Evolutionary conservation across 148 eudicot genomes (phyloP), one percentile per base, ranked within the genome.

Genomic region (Rhododendron ovatum): DNA sequence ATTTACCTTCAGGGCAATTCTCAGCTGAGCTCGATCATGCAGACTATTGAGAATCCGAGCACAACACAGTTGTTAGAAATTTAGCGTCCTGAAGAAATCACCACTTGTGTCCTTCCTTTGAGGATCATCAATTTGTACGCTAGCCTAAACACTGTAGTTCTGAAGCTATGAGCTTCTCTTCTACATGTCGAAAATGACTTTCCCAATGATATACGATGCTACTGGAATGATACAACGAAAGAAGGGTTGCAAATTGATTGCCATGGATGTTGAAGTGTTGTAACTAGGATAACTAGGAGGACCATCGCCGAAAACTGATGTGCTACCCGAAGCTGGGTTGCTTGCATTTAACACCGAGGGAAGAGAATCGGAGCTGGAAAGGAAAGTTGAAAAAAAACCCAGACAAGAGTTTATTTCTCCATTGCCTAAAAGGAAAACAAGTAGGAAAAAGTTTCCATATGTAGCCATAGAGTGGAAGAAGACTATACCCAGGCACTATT

Each of bases 301-400:
- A 84, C 91, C 89, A 48, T 90, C 91, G 67, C 91, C 89, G 7
- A 80, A 90, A 82, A 87, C 86, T 76, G 93, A 63, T 26, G 92
- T 78, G 51, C 87, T 76, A 3, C 86, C 86, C 20, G 92, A 82
- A 78, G 88, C 87, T 47, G 98, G 93, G 83, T 85, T 83, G 87
- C 89, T 89, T 48, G 91, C 33, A 61, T 89, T 94, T 45, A 85
- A 71, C 39, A 82, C 86, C 30, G 90, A 83, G 43, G 99, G 98
- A 61, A 95, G 95, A 59, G 90, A 84, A 33, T 86, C 88, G 76
- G 41, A 88, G 50, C 93, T 91, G 93, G 88, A 91, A 83, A 79
- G 39, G 43, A 26, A 69, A 33, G 81, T 35, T 65, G 41, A 24
- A n/a, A 82, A 53, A 18, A 51, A 47, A 30, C 10, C 15, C 1